A percentile compares a stretch with the other conserved stretches of the same genome.
These are phyloP conservation scores for Podaxis sp. DNA, from an alignment of 768 basidiomycete genomes.

Conservation along the genomic window DNA sequence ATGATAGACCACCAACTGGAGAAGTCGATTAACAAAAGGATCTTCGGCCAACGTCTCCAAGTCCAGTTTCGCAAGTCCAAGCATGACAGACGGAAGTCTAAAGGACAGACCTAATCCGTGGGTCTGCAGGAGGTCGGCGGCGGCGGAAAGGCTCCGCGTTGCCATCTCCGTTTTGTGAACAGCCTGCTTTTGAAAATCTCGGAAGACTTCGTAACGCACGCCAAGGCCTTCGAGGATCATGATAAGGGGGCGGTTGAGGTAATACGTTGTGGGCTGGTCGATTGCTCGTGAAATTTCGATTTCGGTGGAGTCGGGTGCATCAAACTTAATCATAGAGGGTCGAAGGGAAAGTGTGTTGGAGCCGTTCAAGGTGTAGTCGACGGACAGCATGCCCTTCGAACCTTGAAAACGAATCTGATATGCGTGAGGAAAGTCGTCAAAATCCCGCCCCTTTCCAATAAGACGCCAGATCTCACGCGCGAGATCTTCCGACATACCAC, in stretches of 20 bases:
- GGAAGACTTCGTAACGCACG: conserved; percentile 47
- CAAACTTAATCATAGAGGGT: conserved; percentile 66
- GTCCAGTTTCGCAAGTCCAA: conserved; percentile 42
- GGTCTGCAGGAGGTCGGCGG: conserved; percentile 45
- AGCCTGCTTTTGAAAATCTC: conserved; percentile 45
- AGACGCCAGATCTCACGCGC: conserved; percentile 42
- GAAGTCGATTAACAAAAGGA: conserved; percentile 43
- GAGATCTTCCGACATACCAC: conserved; percentile 52
- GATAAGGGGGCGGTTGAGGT: conserved; percentile 57
- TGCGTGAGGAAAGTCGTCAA: conserved; percentile 37
- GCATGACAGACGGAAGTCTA: conserved; percentile 46
- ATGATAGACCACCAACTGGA: conserved; percentile 53
- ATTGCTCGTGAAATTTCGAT: conserved; percentile 66
- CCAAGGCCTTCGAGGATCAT: conserved; percentile 61
- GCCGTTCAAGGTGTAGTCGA: conserved; percentile 48
- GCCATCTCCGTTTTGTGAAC: conserved; percentile 41
- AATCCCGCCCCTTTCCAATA: conserved; percentile 27
- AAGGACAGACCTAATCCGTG: conserved; percentile 56
- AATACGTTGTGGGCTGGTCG: conserved; percentile 52
- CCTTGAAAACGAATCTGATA: conserved; percentile 60
- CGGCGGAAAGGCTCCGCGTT: conserved; percentile 33
- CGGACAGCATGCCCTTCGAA: conserved; percentile 57
- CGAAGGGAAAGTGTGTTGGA: conserved; percentile 42
- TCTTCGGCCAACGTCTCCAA: conserved; percentile 30
- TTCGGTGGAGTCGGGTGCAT: conserved; percentile 36